Evolutionary conservation across 2,329 filamentous ascomycete species (phyloP), one percentile per base, ranked within the genome.

Genomic region (Colletotrichum lindemuthianum): DNA sequence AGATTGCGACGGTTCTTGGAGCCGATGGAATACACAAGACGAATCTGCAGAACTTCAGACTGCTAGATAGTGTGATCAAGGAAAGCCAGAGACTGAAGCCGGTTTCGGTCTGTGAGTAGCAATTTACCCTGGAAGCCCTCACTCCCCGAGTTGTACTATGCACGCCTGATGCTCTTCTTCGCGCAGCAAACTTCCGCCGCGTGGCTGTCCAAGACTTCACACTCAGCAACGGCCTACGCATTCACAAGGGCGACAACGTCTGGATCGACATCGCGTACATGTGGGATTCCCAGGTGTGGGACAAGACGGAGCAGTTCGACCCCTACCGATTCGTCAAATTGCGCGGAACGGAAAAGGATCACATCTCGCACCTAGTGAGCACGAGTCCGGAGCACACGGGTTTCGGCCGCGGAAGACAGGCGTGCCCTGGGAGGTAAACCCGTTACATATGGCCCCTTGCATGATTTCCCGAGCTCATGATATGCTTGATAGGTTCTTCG

Each of bases 401-500:
- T 24, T 60, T 60, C n/a, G 49, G 57, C 2, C 50, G 47, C 36
- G 57, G 57, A 77, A 78, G 63, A 78, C 78, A 0, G 79, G 79
- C 1, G 10, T 37, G 32, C 33, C 48, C 48, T 3, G 43, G 43
- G 15, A 43, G 41, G 41, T 8, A 43, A 43, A 24, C 24, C 24
- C 24, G 41, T 43, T 43, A 6, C 8, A 43, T 6, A 8, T 15
- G 13, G 9, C 40, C 6, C 40, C 40, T 6, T 15, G 11, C 4
- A 24, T 24, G 24, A 24, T 24, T 24, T 24, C 11, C 40, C 9
- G 15, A 13, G 40, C 13, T 13, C 40, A 43, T 43, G 13, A 13
- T 33, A 33, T 8, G 11, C 32, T 2, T 47, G 44, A 47, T 16
- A 73, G 79, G 0, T 82, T 81, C 76, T 81, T 82, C 65, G 80